Evolutionary conservation across 768 basidiomycete species (phyloP), one percentile per base, ranked within the genome.

Genomic region (Termitomyces sp.): DNA sequence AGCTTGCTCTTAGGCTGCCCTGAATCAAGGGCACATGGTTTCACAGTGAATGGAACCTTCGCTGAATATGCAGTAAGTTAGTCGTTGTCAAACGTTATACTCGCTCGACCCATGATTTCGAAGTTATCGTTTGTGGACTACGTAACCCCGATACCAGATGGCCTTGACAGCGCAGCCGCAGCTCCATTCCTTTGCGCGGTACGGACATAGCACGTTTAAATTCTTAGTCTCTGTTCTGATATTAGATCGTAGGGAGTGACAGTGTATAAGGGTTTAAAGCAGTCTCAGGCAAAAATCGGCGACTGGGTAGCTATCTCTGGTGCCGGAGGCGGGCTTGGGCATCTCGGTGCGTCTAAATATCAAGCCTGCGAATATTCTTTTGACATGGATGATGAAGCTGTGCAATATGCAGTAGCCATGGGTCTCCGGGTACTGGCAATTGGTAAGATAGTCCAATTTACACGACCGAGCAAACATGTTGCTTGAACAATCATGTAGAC

Each of bases 251-350:
- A 87, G 86, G 89, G 89, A 5, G 70, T 95, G 33, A 94, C 93
- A 1, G 85, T 89, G 9, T 94, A 89, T 71, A 87, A 87, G 65
- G 93, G 87, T 0, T 71, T 95, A 61, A 92, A 91, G 70, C 75
- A 86, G 62, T 75, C 82, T 6, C 75, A 77, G 31, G 70, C 82
- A 3, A 75, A 70, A 27, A 77, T 85, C 27, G 92, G 92, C 6
- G 77, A 94, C 49, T 89, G 83, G 83, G 74, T 90, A 41, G 81
- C 82, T n/a, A 78, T 93, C 55, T 80, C 86, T 9, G 89, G 89
- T 31, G 89, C 88, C 2, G 89, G 88, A 0, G 88, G 88, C 18
- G 90, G 91, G 22, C 83, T 93, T 24, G 91, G 91, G 3, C 89
- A 91, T 73, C 75, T 94, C 22, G 90, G 83, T 81, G 12, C 63